phyloP scores from a whole-genome alignment of 192 early-diverging fungal species.

The Gigaspora rosea region DNA sequence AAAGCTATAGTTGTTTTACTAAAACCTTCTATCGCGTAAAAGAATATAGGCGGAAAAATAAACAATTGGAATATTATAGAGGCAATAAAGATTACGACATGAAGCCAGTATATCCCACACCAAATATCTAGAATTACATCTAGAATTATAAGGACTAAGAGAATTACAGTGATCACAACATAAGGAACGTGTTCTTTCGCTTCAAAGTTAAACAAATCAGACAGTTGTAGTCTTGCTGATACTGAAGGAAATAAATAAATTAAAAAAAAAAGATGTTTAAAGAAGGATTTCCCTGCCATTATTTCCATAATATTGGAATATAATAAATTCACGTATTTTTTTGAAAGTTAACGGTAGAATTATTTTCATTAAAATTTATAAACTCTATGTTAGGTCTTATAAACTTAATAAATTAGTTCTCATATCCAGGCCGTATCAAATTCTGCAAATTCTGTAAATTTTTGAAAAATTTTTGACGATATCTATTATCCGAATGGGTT shows the following conservation, averaged over 20 bases:
- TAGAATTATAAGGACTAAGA: background rate
- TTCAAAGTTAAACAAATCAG: conserved; percentile 24
- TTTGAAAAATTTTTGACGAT: no score
- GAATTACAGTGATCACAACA: background rate
- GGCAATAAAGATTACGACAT: background rate
- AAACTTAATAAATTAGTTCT: no score
- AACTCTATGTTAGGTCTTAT: no score
- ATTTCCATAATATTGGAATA: background rate
- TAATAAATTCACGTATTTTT: background rate
- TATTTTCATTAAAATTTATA: no score
- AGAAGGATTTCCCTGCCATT: background rate
- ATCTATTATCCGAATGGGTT: no score
- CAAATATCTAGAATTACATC: background rate
- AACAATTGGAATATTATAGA: background rate
- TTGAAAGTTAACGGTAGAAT: no score
- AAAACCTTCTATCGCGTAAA: conserved; percentile 7
- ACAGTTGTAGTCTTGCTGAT: background rate
- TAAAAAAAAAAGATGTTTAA: background rate
- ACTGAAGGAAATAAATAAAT: background rate
- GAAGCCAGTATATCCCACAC: background rate
- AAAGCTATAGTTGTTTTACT: background rate
- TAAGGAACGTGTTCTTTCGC: conserved; percentile 14
- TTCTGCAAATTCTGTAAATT: no score
- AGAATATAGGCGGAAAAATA: conserved; percentile 18
- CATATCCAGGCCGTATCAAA: no score